These are phyloP conservation scores for Logfia minima DNA, from an alignment of 129 eudicot species.

Conservation along the genomic window DNA sequence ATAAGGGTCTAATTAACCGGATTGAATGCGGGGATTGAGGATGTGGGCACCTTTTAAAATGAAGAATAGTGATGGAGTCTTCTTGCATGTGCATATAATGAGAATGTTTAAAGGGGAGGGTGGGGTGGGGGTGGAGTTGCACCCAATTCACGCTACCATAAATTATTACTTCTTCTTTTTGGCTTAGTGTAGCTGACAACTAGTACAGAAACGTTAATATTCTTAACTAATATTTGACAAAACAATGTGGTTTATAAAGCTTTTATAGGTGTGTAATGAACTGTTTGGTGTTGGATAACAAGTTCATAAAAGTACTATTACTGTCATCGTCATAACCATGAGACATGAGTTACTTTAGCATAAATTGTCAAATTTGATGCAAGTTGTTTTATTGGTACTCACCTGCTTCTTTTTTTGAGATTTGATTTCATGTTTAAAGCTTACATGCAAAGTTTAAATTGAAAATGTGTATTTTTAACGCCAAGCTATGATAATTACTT, in stretches of 20 bases:
- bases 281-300: neutral
- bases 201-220: constrained; percentile 8
- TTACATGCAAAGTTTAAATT: no score
- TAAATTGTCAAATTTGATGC: neutral
- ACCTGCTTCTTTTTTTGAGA: no score
- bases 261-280: constrained; percentile 3
- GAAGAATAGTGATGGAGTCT: constrained; percentile 22
- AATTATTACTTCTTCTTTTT: constrained; percentile 8
- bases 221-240: constrained; percentile 14
- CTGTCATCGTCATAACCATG: neutral
- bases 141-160: constrained; percentile 32
- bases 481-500: no score
- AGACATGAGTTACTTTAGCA: neutral
- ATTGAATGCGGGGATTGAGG: constrained; percentile 56
- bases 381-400: neutral
- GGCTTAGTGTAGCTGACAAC: neutral
- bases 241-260: neutral
- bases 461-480: no score
- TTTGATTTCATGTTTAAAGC: no score
- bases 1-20: constrained; percentile 24
- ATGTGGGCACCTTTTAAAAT: constrained; percentile 13
- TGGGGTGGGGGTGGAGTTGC: constrained; percentile 22
- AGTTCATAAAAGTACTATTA: neutral
- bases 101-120: constrained; percentile 26
- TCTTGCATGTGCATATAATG: constrained; percentile 37